These are phyloP conservation scores for Singerocomus inundabilis DNA, from an alignment of 1,284 basidiomycete genomes.

Conservation along the genomic window DNA sequence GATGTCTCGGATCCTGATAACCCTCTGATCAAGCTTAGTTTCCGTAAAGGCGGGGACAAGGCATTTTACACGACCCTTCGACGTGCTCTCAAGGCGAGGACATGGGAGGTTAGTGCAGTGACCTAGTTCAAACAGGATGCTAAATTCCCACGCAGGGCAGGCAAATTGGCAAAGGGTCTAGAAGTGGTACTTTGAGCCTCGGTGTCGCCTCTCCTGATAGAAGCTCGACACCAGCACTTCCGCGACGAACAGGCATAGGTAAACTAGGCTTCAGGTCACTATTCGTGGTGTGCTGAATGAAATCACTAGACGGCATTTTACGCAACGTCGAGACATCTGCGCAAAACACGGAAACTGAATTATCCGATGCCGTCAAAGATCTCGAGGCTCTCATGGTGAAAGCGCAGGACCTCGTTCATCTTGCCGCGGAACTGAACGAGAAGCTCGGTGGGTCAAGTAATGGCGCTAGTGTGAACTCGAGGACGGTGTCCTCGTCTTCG, in stretches of 20 bases:
- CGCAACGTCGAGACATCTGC: conserved; percentile 69
- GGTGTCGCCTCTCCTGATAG: conserved; percentile 19
- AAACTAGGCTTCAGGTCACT: neutral
- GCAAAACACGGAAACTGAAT: conserved; percentile 60
- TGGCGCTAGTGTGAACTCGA: conserved; percentile 13
- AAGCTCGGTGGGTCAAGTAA: conserved; percentile 63
- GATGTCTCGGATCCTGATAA: conserved; percentile 31
- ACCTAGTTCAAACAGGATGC: neutral
- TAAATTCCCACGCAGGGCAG: conserved; percentile 22
- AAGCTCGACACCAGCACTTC: conserved; percentile 11
- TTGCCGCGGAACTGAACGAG: conserved; percentile 87
- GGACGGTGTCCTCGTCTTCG: conserved; percentile 18
- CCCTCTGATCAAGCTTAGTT: conserved; percentile 73
- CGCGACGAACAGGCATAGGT: conserved; percentile 33
- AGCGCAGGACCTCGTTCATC: conserved; percentile 89
- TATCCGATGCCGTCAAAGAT: conserved; percentile 83
- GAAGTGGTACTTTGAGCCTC: conserved; percentile 26
- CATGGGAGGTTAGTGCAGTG: conserved; percentile 68
- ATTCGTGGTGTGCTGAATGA: neutral
- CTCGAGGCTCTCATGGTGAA: conserved; percentile 91
- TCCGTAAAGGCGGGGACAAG: conserved; percentile 89
- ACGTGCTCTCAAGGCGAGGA: conserved; percentile 71
- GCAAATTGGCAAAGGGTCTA: conserved; percentile 26
- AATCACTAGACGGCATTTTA: conserved; percentile 71
- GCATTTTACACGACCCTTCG: conserved; percentile 81